Conservation (phyloP, 345 rosid genomes). For the Zanthoxylum bungeanum region DNA sequence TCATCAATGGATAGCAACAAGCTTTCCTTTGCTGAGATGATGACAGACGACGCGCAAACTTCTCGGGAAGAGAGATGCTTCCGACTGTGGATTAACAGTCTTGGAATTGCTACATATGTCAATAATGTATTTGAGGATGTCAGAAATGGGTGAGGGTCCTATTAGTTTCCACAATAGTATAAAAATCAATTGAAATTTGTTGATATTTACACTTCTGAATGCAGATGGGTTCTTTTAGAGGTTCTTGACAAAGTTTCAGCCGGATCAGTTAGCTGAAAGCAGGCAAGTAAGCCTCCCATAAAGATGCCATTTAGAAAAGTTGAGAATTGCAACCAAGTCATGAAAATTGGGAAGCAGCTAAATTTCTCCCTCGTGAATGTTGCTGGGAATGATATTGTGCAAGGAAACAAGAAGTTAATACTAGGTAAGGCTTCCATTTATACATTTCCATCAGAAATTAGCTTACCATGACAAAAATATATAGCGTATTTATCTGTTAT, state of each 20-base stretch:
- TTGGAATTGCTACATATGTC: conserved; percentile 74
- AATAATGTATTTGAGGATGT: conserved; percentile 92
- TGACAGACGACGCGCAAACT: conserved; percentile 92
- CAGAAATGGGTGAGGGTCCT: conserved; percentile 70
- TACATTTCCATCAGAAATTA: not conserved
- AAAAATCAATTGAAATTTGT: conserved; percentile 1
- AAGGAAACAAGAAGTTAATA: conserved; percentile 86
- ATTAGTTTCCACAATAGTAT: not conserved
- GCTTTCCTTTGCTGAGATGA: conserved; percentile 87
- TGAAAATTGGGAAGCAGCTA: conserved; percentile 71
- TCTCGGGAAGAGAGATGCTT: conserved; percentile 98
- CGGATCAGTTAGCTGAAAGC: conserved; percentile 81
- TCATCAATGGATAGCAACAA: conserved; percentile 58
- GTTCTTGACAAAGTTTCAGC: conserved; percentile 73
- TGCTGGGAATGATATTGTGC: conserved; percentile 93
- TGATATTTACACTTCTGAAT: conserved; percentile 20
- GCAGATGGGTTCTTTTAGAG: conserved; percentile 93
- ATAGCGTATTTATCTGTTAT: not conserved
- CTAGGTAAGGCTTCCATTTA: conserved; percentile 42
- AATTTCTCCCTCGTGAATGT: conserved; percentile 91
- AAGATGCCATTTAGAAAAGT: conserved; percentile 90
- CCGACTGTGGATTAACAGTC: conserved; percentile 97
- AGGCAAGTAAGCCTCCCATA: conserved; percentile 78
- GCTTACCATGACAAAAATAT: not conserved
- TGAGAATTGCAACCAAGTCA: conserved; percentile 85